phyloP scores from a whole-genome alignment of 2,329 filamentous ascomycete genomes.

The Xylariaceae sp. region DNA sequence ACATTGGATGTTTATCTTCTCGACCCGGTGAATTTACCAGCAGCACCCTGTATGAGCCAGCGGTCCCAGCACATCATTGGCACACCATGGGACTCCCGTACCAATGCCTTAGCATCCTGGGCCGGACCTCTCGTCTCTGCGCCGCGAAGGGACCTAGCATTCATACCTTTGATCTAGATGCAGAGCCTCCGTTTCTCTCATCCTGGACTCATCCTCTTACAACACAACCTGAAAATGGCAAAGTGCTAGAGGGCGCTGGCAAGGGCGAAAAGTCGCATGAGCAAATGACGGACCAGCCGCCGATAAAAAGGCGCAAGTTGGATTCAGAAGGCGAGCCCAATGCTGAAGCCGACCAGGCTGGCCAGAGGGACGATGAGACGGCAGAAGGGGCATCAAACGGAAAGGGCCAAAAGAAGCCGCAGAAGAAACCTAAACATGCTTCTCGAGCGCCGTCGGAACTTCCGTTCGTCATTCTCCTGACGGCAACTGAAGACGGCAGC shows the following conservation, averaged over 20 bases:
- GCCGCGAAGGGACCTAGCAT: conserved; percentile 75
- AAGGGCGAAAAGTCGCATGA: conserved; percentile 8
- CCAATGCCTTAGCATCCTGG: conserved; percentile 60
- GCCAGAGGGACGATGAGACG: conserved; percentile 11
- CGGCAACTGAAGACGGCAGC: conserved; percentile 63
- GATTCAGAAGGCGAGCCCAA: conserved; percentile 14
- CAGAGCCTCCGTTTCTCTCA: conserved; percentile 23
- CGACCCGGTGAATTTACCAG: not conserved
- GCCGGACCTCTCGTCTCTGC: conserved; percentile 59
- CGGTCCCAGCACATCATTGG: not conserved
- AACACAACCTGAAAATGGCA: conserved; percentile 10
- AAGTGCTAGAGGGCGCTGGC: conserved; percentile 5
- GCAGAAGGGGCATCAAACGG: conserved; percentile 17
- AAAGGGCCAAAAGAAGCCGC: conserved; percentile 28
- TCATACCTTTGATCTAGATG: conserved; percentile 61
- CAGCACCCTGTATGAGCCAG: not conserved
- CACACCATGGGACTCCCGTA: conserved; percentile 52
- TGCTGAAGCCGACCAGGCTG: conserved; percentile 4
- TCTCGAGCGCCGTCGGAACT: conserved; percentile 42
- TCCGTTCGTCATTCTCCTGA: conserved; percentile 71
- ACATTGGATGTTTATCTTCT: not conserved
- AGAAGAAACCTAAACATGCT: conserved; percentile 36
- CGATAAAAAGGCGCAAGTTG: conserved; percentile 30
- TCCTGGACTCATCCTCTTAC: conserved; percentile 33
- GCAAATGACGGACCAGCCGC: conserved; percentile 25